These are phyloP conservation scores for Citrullus amarus DNA, from an alignment of 306 rosid species.

Conservation along the genomic window DNA sequence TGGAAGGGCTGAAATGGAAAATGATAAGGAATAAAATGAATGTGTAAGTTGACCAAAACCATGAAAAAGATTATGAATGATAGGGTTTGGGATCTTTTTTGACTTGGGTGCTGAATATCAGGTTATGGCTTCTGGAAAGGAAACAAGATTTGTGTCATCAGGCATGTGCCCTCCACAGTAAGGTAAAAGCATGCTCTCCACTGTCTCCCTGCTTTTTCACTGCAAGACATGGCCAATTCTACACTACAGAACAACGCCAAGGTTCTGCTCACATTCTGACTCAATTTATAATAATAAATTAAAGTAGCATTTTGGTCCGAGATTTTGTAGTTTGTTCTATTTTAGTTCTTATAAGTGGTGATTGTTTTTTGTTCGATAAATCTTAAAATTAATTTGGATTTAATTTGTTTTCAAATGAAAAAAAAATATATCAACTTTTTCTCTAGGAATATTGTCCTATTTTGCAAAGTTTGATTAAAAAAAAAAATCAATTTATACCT, in stretches of 20 bases:
- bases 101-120: neutral
- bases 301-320: neutral
- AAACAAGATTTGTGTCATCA: constrained; percentile 29
- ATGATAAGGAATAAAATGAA: neutral
- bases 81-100: constrained; percentile 3
- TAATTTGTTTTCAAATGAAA: too few relatives aligned
- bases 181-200: constrained; percentile 36
- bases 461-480: too few relatives aligned
- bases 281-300: neutral
- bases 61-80: neutral
- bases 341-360: too few relatives aligned
- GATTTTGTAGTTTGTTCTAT: neutral
- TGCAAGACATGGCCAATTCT: constrained; percentile 23
- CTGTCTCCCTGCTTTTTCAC: constrained; percentile 23
- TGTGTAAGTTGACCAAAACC: neutral
- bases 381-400: too few relatives aligned
- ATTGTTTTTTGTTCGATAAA: too few relatives aligned
- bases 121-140: constrained; percentile 6
- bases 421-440: too few relatives aligned
- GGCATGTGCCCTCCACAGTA: constrained; percentile 22
- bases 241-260: neutral
- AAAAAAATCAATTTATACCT: too few relatives aligned
- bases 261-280: neutral
- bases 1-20: neutral
- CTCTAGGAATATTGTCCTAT: too few relatives aligned